phyloP scores from a whole-genome alignment of 306 rosid genomes.

The Datisca glomerata region DNA sequence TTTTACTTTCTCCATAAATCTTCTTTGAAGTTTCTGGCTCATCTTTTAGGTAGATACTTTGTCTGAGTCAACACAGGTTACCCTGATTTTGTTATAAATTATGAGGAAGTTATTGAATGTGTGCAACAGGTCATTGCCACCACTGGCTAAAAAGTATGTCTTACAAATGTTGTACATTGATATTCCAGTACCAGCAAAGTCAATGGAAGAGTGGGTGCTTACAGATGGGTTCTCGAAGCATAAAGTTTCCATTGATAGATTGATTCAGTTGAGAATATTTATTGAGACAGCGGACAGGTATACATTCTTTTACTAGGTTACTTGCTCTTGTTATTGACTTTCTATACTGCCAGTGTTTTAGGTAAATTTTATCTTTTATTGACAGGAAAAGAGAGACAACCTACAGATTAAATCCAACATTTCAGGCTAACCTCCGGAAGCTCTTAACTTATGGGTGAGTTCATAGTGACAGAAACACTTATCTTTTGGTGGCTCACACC shows the following conservation, averaged over 20 bases:
- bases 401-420: slow-evolving; percentile 61
- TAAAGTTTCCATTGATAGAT: slow-evolving; percentile 75
- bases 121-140: slow-evolving; percentile 90
- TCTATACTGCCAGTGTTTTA: slow-evolving; percentile 4
- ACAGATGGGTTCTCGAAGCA: slow-evolving; percentile 79
- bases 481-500: too few relatives aligned
- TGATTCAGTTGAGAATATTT: slow-evolving; percentile 71
- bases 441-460: slow-evolving; percentile 73
- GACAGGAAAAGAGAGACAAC: slow-evolving; percentile 74
- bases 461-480: too few relatives aligned
- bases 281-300: slow-evolving; percentile 68
- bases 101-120: too few relatives aligned
- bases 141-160: slow-evolving; percentile 79
- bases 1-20: too few relatives aligned
- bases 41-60: too few relatives aligned
- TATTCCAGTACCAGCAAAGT: slow-evolving; percentile 44
- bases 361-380: slow-evolving; percentile 9
- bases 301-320: not conserved
- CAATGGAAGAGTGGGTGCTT: slow-evolving; percentile 90
- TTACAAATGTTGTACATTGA: slow-evolving; percentile 66
- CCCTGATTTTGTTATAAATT: too few relatives aligned
- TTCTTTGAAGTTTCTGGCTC: too few relatives aligned
- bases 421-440: slow-evolving; percentile 75
- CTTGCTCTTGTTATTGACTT: not conserved
- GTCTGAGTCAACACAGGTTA: too few relatives aligned